These are phyloP conservation scores for Phytophthora hybrid DNA, from an alignment of 352 stramenopile species.

Conservation along the genomic window DNA sequence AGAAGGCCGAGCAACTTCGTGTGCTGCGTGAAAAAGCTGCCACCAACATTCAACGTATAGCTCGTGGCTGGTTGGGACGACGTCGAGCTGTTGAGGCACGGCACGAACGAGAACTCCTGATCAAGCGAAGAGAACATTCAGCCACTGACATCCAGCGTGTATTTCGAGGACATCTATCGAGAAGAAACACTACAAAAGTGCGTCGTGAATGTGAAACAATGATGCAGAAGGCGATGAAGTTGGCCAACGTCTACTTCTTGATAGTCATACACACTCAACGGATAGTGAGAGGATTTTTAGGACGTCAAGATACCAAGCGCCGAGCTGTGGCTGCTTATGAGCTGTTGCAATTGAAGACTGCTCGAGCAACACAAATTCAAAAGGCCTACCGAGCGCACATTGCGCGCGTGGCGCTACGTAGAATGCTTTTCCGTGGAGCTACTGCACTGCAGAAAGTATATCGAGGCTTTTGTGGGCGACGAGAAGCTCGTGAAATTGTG, in stretches of 20 bases:
- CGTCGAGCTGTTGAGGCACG: conserved; percentile 33
- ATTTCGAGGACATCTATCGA: conserved; percentile 42
- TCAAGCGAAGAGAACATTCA: conserved; percentile 28
- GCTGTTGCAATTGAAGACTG: conserved; percentile 31
- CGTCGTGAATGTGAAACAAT: conserved; percentile 25
- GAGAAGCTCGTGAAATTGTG: conserved; percentile 43
- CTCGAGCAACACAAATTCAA: conserved; percentile 56
- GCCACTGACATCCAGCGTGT: conserved; percentile 54
- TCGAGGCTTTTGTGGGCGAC: conserved; percentile 58
- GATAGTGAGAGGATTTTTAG: conserved; percentile 49
- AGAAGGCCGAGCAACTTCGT: conserved; percentile 46
- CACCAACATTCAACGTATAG: conserved; percentile 49
- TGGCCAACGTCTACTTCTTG: conserved; percentile 15
- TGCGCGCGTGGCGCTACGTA: conserved; percentile 49
- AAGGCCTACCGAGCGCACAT: conserved; percentile 60
- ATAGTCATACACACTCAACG: conserved; percentile 52
- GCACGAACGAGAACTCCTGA: conserved; percentile 22
- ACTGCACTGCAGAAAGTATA: conserved; percentile 62
- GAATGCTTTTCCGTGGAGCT: conserved; percentile 48
- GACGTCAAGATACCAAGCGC: conserved; percentile 35
- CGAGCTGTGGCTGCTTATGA: conserved; percentile 32
- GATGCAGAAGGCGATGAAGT: conserved; percentile 30
- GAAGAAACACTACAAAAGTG: conserved; percentile 21
- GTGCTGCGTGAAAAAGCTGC: conserved; percentile 43
- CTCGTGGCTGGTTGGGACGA: conserved; percentile 52